A percentile compares a stretch with the other conserved stretches of the same genome.
These are phyloP conservation scores for Jackrogersella minutella DNA, from an alignment of 495 filamentous ascomycete species.

Conservation along the genomic window DNA sequence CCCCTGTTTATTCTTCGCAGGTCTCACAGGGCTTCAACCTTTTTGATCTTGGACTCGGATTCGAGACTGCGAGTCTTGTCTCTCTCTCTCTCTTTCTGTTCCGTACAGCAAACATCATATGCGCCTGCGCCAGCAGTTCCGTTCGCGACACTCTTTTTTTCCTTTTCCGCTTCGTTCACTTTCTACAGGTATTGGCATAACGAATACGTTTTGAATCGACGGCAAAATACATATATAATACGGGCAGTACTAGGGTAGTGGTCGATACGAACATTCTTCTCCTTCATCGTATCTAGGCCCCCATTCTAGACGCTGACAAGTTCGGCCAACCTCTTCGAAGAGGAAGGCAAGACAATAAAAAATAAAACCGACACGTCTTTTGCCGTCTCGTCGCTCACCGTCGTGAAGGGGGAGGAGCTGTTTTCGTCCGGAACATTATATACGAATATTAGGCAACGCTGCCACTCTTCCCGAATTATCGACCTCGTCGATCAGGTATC, in stretches of 20 bases:
- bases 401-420: neutral
- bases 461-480: slow-evolving; percentile 5
- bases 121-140: slow-evolving; percentile 32
- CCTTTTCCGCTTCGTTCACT: slow-evolving; percentile 2
- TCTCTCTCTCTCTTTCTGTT: too few species aligned
- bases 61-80: slow-evolving; percentile 17
- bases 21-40: slow-evolving; percentile 17
- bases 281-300: neutral
- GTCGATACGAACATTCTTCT: neutral
- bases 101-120: slow-evolving; percentile 2
- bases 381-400: slow-evolving; percentile 27
- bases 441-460: neutral
- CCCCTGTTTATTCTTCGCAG: slow-evolving; percentile 19
- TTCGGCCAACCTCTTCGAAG: slow-evolving; percentile 18
- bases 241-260: neutral
- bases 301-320: neutral
- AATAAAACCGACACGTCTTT: slow-evolving; percentile 6
- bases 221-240: slow-evolving; percentile 14
- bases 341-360: neutral
- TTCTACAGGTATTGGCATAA: slow-evolving; percentile 4
- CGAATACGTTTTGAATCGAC: slow-evolving; percentile 14
- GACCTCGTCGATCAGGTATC: slow-evolving; percentile 9
- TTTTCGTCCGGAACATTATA: slow-evolving; percentile 14
- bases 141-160: slow-evolving; percentile 36
- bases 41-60: slow-evolving; percentile 15